Percentiles rank a stretch among this genome's conserved stretches.
These are phyloP conservation scores for Collybiopsis luxurians DNA, from an alignment of 768 basidiomycete species.

Conservation along the genomic window DNA sequence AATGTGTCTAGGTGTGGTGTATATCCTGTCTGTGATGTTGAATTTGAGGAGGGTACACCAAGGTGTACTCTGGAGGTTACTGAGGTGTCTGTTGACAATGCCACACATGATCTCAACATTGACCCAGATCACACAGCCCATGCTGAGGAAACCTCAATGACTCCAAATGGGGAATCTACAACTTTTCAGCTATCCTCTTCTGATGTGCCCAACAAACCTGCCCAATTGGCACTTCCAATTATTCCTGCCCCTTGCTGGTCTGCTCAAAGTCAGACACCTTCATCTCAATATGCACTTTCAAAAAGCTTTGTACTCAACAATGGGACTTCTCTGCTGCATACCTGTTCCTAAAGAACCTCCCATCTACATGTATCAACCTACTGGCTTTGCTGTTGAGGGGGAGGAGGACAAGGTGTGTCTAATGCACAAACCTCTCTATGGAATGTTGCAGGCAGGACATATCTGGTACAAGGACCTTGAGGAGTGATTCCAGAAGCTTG, in stretches of 20 bases:
- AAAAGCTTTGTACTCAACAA: conserved; percentile 3
- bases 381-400: conserved; percentile 11
- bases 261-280: too few relatives aligned
- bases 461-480: conserved; percentile 6
- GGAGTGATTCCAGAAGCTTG: neutral
- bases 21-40: conserved; percentile 9
- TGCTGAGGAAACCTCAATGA: too few relatives aligned
- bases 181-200: too few relatives aligned
- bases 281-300: conserved; percentile 14
- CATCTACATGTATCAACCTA: conserved; percentile 17
- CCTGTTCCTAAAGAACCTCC: conserved; percentile 11
- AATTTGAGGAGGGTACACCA: conserved; percentile 9
- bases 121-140: too few relatives aligned
- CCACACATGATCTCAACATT: too few relatives aligned
- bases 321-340: conserved; percentile 16
- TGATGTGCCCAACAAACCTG: too few relatives aligned
- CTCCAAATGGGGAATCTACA: too few relatives aligned
- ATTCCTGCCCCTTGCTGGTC: too few relatives aligned
- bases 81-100: too few relatives aligned
- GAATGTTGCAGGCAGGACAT: conserved; percentile 2
- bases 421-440: neutral
- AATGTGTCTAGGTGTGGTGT: neutral
- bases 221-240: too few relatives aligned
- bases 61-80: too few relatives aligned
- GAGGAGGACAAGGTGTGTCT: conserved; percentile 3